These are phyloP conservation scores for Fraxinus quadrangulata DNA, from an alignment of 257 asterid genomes.

Conservation along the genomic window DNA sequence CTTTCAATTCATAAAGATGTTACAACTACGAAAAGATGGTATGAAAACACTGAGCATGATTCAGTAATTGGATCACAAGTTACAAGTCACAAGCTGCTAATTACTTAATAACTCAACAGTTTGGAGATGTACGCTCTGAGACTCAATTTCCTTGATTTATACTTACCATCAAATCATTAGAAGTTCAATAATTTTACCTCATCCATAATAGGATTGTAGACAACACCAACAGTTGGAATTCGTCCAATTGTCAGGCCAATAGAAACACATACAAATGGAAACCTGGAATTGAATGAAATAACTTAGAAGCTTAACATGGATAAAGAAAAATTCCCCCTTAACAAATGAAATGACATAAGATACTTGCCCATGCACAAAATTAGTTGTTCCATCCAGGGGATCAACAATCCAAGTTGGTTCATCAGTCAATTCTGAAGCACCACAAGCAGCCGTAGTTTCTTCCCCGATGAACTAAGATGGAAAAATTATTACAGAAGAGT, in stretches of 20 bases:
- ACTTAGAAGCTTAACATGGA: slow-evolving; percentile 18
- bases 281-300: slow-evolving; percentile 46
- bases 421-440: slow-evolving; percentile 70
- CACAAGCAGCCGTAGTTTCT: slow-evolving; percentile 91
- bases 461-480: slow-evolving; percentile 80
- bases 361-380: slow-evolving; percentile 88
- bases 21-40: slow-evolving; percentile 13
- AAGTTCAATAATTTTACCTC: slow-evolving; percentile 54
- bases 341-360: slow-evolving; percentile 21
- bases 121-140: neutral
- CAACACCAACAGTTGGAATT: slow-evolving; percentile 28
- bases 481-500: slow-evolving; percentile 5
- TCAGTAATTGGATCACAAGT: neutral
- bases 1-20: neutral
- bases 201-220: slow-evolving; percentile 82
- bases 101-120: slow-evolving; percentile 5
- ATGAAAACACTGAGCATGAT: slow-evolving; percentile 6
- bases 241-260: slow-evolving; percentile 77
- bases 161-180: neutral
- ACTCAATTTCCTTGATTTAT: neutral
- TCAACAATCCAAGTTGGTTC: slow-evolving; percentile 99
- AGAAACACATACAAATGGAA: slow-evolving; percentile 86
- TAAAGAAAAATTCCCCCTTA: neutral
- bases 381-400: slow-evolving; percentile 96
- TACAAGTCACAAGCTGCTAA: neutral